Evolutionary conservation across 805 yeast genomes (phyloP), one percentile per base, ranked within the genome.

Genomic region (Kodamaea kakaduensis): DNA sequence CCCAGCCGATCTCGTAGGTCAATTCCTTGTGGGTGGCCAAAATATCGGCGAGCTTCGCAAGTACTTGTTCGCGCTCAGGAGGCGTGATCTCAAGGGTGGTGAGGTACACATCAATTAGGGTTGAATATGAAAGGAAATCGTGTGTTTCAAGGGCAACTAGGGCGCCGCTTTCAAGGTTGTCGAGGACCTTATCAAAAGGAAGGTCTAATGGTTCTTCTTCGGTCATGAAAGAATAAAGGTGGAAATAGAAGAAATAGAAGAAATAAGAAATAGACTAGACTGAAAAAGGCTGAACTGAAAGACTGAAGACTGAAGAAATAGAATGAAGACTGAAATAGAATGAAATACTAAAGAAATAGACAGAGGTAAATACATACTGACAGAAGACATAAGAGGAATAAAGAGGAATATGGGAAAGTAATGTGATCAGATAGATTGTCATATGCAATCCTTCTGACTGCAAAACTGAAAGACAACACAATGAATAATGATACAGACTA

Each of bases 1-100:
- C 97, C 97, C 97, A 89, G 2, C 95, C 95, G 41, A 88, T 77
- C 45, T 81, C 83, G 28, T 71, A 67, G 0, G 78, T 64, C 19
- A 86, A 57, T 8, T 69, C 70, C 12, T 68, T 64, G 51, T 82
- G 55, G 12, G 25, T 9, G 3, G 35, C 26, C 20, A 86, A 56
- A 0, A 77, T 60, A 0, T 59, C 62, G 8, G 58, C 45, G 9
- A 88, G 44, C 3, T 63, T 58, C 0, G 52, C 58, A 31, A 87
- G 56, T n/a, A 84, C 52, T 32, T 45, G 37, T 2, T 60, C 64
- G 36, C 75, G 72, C 34, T 84, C 85, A 0, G 62, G 72, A 26
- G 59, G 56, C 8, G 69, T 45, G 52, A 67, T 81, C 6, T 61
- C 47, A 6, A 16, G 10, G 4, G 45, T 21, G 6, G 78, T 75